These are phyloP conservation scores for Cercospora citrullina DNA, from an alignment of 2,329 filamentous ascomycete species.

Conservation along the genomic window DNA sequence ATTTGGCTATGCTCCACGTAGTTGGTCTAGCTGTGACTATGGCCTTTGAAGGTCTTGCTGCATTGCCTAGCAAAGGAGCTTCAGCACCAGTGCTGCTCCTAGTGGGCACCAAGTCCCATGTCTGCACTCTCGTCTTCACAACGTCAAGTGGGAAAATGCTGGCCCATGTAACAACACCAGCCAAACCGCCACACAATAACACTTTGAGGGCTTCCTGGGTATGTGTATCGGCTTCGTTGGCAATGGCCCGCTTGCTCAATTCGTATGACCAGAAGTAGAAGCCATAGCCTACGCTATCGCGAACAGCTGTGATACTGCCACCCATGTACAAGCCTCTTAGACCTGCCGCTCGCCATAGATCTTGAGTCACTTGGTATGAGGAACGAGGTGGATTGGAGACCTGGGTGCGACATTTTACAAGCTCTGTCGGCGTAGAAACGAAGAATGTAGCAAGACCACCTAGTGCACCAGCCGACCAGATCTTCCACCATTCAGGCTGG, in stretches of 20 bases:
- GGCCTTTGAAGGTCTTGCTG: conserved; percentile 14
- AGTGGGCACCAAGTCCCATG: conserved; percentile 54
- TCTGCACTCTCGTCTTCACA: conserved; percentile 89
- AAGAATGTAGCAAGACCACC: conserved; percentile 84
- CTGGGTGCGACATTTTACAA: conserved; percentile 87
- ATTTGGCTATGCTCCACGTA: conserved; percentile 63
- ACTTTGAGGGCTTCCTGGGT: conserved; percentile 36
- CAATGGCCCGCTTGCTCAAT: conserved; percentile 58
- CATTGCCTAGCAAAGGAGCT: conserved; percentile 11
- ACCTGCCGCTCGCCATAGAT: conserved; percentile 44
- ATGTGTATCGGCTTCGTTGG: conserved; percentile 53
- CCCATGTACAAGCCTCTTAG: conserved; percentile 76
- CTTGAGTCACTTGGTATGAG: conserved; percentile 34
- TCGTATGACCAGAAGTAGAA: conserved; percentile 98
- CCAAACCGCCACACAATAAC: conserved; percentile 80
- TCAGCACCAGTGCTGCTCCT: background rate
- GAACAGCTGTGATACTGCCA: conserved; percentile 74
- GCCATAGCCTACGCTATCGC: conserved; percentile 90
- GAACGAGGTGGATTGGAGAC: conserved; percentile 47
- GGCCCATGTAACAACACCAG: conserved; percentile 84
- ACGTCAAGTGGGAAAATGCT: conserved; percentile 90
- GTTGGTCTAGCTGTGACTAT: conserved; percentile 41
- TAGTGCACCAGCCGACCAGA: conserved; percentile 74
- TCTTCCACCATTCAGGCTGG: conserved; percentile 28
- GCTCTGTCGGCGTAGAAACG: conserved; percentile 83